Conservation (phyloP, 1,284 basidiomycete species). For the Pisolithus thermaeus region DNA sequence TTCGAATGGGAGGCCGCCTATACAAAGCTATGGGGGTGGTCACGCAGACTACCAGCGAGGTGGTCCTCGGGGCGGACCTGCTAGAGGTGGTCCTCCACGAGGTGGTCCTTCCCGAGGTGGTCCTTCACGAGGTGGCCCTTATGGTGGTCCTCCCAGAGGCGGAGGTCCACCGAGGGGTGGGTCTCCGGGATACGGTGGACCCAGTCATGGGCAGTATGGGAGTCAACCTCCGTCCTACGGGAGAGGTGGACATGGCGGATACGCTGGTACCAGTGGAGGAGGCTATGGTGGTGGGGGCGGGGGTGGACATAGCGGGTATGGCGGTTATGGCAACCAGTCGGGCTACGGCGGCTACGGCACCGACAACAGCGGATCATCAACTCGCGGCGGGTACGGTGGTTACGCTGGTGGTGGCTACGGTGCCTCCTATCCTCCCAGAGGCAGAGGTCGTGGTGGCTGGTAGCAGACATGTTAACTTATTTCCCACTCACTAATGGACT, state of each 20-base stretch:
- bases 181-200: constrained; percentile 10
- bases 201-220: constrained; percentile 14
- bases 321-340: constrained; percentile 22
- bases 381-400: constrained; percentile 31
- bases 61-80: constrained; percentile 10
- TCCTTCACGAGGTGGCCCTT: constrained; percentile 19
- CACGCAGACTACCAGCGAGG: constrained; percentile 15
- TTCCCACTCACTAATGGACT: constrained; percentile 9
- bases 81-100: constrained; percentile 15
- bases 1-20: constrained; percentile 26
- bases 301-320: constrained; percentile 14
- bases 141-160: constrained; percentile 3
- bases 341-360: constrained; percentile 13
- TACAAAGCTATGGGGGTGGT: constrained; percentile 21
- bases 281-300: constrained; percentile 9
- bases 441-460: constrained; percentile 38
- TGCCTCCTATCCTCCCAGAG: constrained; percentile 22
- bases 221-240: constrained; percentile 20
- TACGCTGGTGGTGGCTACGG: constrained; percentile 20
- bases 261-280: constrained; percentile 14
- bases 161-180: constrained; percentile 11
- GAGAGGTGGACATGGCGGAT: constrained; percentile 23
- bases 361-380: constrained; percentile 5
- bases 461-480: constrained; percentile 28
- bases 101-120: constrained; percentile 22